Base-by-base conservation (phyloP, 805 yeast genomes). In the Ogataea paraovalis region DNA sequence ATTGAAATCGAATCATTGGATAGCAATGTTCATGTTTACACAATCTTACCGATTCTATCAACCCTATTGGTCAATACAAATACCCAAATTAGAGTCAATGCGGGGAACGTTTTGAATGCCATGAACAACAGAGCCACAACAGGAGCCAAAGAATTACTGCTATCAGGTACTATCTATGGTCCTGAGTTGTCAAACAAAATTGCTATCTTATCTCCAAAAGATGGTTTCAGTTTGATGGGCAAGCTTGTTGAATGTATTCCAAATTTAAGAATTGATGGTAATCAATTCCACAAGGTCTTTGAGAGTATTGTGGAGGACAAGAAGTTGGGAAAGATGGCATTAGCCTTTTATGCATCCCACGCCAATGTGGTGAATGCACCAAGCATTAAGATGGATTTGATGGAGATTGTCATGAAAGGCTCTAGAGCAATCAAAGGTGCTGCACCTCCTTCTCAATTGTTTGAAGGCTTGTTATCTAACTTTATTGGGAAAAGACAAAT, bases 321-420 rank as follows among this genome's bases (percentile, higher is more conserved):
- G 56, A 80, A 77, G 49, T 60, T 76, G 39, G 84, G 83, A 14
- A 75, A 78, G 47, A 67, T 84, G 5, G 71, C 77, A 40, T 64
- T 83, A 45, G 77, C 90, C 0, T 86, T 83, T 54, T 72, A 88
- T 57, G 79, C 85, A 18, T 80, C 84, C 47, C 94, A 89, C 64
- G 85, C 87, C 58, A 62, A 70, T 34, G 55, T 68, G 8, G 68
- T 75, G 21, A 66, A 78, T 8, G 53, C 82, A 21, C 83, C 86
- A 20, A 73, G 67, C 19, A 71, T 87, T 20, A 86, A 89, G 59
- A 64, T 70, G 39, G 67, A 71, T 25, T 67, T 83, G 3, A 60
- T 83, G 49, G 58, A 65, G n/a, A 55, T 74, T 34, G 62, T 83
- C n/a, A 67, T 72, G 18, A 67, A 69, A 6, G 70, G 68, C 27